Conservation (phyloP, 2,329 filamentous ascomycete species). For the Basipetospora chlamydospora region DNA sequence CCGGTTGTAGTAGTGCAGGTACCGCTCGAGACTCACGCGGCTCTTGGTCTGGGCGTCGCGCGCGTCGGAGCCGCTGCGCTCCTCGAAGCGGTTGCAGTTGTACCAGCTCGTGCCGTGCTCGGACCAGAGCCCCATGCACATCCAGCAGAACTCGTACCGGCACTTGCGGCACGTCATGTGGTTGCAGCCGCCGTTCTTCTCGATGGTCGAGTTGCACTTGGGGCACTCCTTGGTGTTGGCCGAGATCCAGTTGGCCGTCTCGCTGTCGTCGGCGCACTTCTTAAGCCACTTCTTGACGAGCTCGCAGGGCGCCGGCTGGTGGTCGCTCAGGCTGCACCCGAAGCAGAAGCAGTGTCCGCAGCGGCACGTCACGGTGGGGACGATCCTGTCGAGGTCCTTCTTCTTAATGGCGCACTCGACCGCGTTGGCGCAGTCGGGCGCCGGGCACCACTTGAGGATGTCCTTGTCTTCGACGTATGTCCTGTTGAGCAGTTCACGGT, state of each 20-base stretch:
- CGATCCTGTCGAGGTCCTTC: constrained; percentile 69
- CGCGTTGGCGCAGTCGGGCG: constrained; percentile 91
- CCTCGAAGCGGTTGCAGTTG: constrained; percentile 95
- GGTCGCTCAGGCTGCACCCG: constrained; percentile 76
- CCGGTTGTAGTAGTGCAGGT: constrained; percentile 96
- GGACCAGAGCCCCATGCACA: constrained; percentile 98
- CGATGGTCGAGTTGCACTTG: constrained; percentile 89
- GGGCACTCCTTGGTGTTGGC: constrained; percentile 98
- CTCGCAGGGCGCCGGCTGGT: constrained; percentile 83
- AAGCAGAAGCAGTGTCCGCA: constrained; percentile 91
- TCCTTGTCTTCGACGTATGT: constrained; percentile 98
- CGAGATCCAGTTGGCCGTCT: constrained; percentile 98
- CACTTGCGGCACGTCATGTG: constrained; percentile 97
- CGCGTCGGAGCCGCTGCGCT: constrained; percentile 84
- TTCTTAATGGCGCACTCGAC: constrained; percentile 79
- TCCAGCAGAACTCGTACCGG: constrained; percentile 97
- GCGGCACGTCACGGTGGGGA: constrained; percentile 76
- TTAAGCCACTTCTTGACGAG: constrained; percentile 93
- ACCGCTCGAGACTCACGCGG: constrained; percentile 82
- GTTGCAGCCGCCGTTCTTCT: constrained; percentile 97
- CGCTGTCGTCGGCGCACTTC: constrained; percentile 95
- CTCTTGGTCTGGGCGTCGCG: constrained; percentile 86
- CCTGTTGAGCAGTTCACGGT: constrained; percentile 73
- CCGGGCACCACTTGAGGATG: constrained; percentile 91
- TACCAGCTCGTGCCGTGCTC: constrained; percentile 99